Percentiles rank a stretch among this genome's conserved stretches.
Evolutionary conservation across 225 moss, liverwort and hornwort species (phyloP).

Genomic region (Pseudoscleropodium purum): DNA sequence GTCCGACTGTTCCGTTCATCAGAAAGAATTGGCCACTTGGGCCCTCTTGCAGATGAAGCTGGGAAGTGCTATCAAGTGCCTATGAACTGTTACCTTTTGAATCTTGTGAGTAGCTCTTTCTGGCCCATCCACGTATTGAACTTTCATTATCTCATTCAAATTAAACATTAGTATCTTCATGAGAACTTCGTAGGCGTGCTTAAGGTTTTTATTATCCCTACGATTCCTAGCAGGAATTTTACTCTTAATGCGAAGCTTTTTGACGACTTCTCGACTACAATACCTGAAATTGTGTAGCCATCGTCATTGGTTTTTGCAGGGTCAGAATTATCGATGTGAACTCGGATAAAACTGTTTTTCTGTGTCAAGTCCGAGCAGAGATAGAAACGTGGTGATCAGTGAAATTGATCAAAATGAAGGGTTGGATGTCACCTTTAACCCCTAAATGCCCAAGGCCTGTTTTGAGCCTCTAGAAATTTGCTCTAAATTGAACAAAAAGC

Average conservation of each 20-base stretch:
- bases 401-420: not conserved
- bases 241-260: not conserved
- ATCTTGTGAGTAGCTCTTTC: conserved; percentile 5
- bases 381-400: not conserved
- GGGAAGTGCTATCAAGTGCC: not conserved
- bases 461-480: no score
- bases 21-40: not conserved
- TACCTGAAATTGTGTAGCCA: not conserved
- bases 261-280: not conserved
- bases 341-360: not conserved
- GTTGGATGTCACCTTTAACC: not conserved
- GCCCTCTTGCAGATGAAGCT: not conserved
- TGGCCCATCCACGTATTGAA: not conserved
- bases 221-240: not conserved
- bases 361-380: not conserved
- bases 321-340: not conserved
- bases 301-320: not conserved
- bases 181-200: not conserved
- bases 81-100: not conserved
- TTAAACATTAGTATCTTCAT: not conserved
- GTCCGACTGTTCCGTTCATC: not conserved
- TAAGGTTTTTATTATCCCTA: not conserved
- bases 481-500: no score
- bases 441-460: no score
- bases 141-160: not conserved